Conservation (phyloP, 2,329 filamentous ascomycete genomes). For the Calcarisporium arbuscula region DNA sequence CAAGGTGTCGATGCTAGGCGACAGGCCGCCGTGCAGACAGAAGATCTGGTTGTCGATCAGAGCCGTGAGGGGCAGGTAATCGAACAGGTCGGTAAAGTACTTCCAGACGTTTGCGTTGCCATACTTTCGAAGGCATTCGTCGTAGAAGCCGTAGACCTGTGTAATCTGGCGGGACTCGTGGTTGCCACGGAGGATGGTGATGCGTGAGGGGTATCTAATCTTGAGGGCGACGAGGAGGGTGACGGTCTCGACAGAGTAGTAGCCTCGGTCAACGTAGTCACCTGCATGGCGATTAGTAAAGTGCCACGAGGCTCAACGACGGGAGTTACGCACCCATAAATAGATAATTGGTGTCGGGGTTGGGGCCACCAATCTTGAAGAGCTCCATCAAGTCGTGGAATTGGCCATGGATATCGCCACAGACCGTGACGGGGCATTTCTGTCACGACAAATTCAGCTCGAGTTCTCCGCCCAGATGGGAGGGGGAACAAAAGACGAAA, state of each 20-base stretch:
- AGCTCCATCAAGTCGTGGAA: slow-evolving; percentile 99
- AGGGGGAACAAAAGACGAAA: slow-evolving; percentile 13
- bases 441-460: slow-evolving; percentile 24
- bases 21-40: slow-evolving; percentile 93
- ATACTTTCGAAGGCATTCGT: slow-evolving; percentile 97
- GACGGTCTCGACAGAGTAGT: slow-evolving; percentile 98
- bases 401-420: slow-evolving; percentile 97
- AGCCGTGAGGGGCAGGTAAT: slow-evolving; percentile 94
- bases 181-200: slow-evolving; percentile 97
- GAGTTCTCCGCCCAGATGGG: not conserved
- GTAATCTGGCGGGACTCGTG: slow-evolving; percentile 99
- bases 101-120: slow-evolving; percentile 99
- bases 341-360: slow-evolving; percentile 97
- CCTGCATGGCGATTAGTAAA: slow-evolving; percentile 42
- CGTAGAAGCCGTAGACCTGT: slow-evolving; percentile 98
- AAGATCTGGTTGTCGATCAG: slow-evolving; percentile 99
- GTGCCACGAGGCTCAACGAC: slow-evolving; percentile 1
- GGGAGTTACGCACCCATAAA: slow-evolving; percentile 74
- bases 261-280: slow-evolving; percentile 97
- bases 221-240: slow-evolving; percentile 94
- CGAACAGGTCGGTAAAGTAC: slow-evolving; percentile 97
- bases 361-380: slow-evolving; percentile 97
- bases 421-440: slow-evolving; percentile 99
- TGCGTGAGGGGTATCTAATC: slow-evolving; percentile 95
- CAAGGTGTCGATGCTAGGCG: slow-evolving; percentile 90